phyloP scores from a whole-genome alignment of 2,329 filamentous ascomycete genomes.

The Aspergillus arachidicola region DNA sequence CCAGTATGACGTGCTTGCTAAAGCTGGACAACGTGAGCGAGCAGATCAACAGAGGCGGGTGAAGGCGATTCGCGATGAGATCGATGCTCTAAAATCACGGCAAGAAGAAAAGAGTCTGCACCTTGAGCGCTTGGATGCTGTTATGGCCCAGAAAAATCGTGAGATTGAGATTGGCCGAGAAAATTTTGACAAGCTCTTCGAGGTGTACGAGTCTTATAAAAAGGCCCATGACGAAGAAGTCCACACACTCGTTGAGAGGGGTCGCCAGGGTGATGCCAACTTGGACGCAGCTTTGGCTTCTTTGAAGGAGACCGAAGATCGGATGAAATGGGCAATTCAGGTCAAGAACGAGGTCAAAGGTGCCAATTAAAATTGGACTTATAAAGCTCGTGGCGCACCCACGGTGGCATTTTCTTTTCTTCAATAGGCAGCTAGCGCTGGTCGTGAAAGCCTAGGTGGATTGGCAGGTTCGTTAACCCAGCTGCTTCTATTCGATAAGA shows the following conservation, averaged over 20 bases:
- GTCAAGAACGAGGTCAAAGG: conserved; percentile 40
- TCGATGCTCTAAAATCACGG: conserved; percentile 36
- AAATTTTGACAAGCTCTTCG: conserved; percentile 42
- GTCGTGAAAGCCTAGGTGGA: conserved; percentile 5
- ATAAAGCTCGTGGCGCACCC: not conserved
- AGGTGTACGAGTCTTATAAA: conserved; percentile 47
- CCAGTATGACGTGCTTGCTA: conserved; percentile 49
- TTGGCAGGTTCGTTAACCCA: conserved; percentile 1
- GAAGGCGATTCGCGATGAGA: conserved; percentile 39
- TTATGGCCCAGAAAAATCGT: conserved; percentile 50
- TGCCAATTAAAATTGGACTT: conserved; percentile 23
- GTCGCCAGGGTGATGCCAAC: conserved; percentile 31
- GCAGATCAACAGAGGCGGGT: conserved; percentile 43
- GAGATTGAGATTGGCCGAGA: conserved; percentile 45
- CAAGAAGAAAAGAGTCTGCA: conserved; percentile 41
- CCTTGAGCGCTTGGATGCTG: conserved; percentile 45
- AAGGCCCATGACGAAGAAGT: conserved; percentile 44
- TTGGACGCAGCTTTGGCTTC: conserved; percentile 43
- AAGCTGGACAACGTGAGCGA: conserved; percentile 43
- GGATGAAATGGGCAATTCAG: conserved; percentile 54
- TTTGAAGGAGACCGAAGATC: conserved; percentile 44
- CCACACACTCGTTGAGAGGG: conserved; percentile 33
- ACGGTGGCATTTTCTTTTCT: not conserved
- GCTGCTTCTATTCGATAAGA: not conserved
- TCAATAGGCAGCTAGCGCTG: conserved; percentile 5